Conservation (phyloP, 306 rosid genomes). For the peach (Prunus persica) region DNA sequence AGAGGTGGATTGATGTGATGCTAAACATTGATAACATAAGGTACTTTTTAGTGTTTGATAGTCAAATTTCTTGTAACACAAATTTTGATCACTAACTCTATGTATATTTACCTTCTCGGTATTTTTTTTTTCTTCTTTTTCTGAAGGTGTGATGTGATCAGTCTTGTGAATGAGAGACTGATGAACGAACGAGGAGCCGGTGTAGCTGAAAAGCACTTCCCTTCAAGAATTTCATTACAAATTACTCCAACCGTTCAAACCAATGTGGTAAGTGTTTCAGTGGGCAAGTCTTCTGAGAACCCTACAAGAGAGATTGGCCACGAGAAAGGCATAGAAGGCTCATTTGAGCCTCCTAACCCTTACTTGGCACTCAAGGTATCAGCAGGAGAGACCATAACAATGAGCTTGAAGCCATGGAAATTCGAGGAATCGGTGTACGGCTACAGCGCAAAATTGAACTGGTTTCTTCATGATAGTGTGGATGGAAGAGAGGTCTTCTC, state of each 20-base stretch:
- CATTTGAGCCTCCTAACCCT: slow-evolving; percentile 61
- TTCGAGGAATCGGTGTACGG: slow-evolving; percentile 79
- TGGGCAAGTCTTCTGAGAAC: slow-evolving; percentile 81
- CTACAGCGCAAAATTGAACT: slow-evolving; percentile 67
- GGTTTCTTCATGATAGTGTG: slow-evolving; percentile 77
- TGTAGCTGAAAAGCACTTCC: slow-evolving; percentile 70
- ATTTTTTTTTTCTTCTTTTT: neutral
- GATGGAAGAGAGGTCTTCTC: slow-evolving; percentile 79
- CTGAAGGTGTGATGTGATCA: slow-evolving; percentile 59
- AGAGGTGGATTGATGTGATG: slow-evolving; percentile 67
- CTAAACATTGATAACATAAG: slow-evolving; percentile 83
- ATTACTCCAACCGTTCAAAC: slow-evolving; percentile 69
- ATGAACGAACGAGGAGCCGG: slow-evolving; percentile 73
- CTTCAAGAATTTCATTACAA: slow-evolving; percentile 73
- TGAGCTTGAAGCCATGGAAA: slow-evolving; percentile 82
- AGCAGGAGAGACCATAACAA: slow-evolving; percentile 57
- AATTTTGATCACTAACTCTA: neutral
- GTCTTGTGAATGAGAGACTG: slow-evolving; percentile 64
- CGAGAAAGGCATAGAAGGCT: slow-evolving; percentile 68
- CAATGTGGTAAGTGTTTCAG: slow-evolving; percentile 64
- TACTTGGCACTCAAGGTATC: slow-evolving; percentile 54
- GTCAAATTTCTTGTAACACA: neutral
- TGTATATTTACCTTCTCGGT: no score
- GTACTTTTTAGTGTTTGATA: slow-evolving; percentile 27
- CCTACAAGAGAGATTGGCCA: slow-evolving; percentile 57